phyloP scores from a whole-genome alignment of 805 yeast genomes.

The Spathaspora arborariae region DNA sequence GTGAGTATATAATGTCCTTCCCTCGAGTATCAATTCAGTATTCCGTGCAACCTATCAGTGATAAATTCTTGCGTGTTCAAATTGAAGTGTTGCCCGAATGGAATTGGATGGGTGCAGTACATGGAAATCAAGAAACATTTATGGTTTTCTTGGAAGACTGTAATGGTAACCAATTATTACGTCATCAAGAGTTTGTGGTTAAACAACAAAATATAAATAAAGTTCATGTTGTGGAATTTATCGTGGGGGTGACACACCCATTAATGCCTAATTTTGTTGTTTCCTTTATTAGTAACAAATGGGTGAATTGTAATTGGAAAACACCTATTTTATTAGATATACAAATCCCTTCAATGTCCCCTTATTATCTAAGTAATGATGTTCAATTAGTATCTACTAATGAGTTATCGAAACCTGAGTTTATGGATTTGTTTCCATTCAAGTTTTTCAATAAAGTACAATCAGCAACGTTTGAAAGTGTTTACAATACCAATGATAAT shows the following conservation, averaged over 20 bases:
- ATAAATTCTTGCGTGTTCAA: slow-evolving; percentile 60
- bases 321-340: slow-evolving; percentile 57
- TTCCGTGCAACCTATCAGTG: slow-evolving; percentile 73
- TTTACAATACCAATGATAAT: slow-evolving; percentile 57
- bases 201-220: slow-evolving; percentile 45
- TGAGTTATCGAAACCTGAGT: slow-evolving; percentile 48
- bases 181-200: slow-evolving; percentile 51
- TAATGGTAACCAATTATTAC: slow-evolving; percentile 74
- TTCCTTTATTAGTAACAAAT: slow-evolving; percentile 69
- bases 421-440: slow-evolving; percentile 43
- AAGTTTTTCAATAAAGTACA: slow-evolving; percentile 66
- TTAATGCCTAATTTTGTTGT: slow-evolving; percentile 69
- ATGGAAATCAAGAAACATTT: slow-evolving; percentile 65
- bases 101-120: slow-evolving; percentile 60
- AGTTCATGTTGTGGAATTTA: slow-evolving; percentile 59
- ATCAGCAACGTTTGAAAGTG: slow-evolving; percentile 60
- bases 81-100: slow-evolving; percentile 69
- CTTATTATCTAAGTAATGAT: slow-evolving; percentile 26
- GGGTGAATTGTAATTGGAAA: slow-evolving; percentile 74
- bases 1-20: slow-evolving; percentile 61
- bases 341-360: slow-evolving; percentile 62
- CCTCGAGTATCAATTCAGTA: slow-evolving; percentile 64
- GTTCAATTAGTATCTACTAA: slow-evolving; percentile 35
- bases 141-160: slow-evolving; percentile 74
- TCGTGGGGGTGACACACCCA: slow-evolving; percentile 58